Conservation (phyloP, 805 yeast genomes). For the Saturnispora quitensis region DNA sequence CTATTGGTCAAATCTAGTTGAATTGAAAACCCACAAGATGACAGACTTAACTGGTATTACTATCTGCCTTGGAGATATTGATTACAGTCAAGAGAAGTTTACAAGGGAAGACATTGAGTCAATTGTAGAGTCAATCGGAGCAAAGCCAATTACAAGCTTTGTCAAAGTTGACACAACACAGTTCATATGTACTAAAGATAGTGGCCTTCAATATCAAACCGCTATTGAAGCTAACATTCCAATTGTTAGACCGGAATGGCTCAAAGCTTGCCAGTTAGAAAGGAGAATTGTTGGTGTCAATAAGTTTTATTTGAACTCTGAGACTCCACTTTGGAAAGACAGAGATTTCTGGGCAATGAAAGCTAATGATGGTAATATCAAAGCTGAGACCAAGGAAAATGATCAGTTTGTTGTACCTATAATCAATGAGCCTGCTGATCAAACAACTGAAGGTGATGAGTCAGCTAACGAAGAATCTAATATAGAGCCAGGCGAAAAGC, state of each 20-base stretch:
- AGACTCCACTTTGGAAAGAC: conserved; percentile 32
- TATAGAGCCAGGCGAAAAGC: not conserved
- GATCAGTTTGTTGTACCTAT: conserved; percentile 7
- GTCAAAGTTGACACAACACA: conserved; percentile 92
- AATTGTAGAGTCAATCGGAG: conserved; percentile 65
- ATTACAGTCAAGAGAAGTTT: conserved; percentile 39
- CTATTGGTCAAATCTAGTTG: conserved; percentile 56
- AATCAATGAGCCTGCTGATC: conserved; percentile 5
- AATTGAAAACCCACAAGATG: conserved; percentile 86
- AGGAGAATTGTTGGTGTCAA: conserved; percentile 89
- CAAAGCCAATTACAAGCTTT: conserved; percentile 62
- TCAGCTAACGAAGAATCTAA: not conserved
- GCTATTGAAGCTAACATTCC: conserved; percentile 88
- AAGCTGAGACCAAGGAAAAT: not conserved
- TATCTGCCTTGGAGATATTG: conserved; percentile 78
- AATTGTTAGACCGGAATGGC: conserved; percentile 92
- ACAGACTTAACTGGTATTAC: conserved; percentile 91
- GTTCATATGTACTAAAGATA: conserved; percentile 65
- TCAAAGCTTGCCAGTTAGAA: conserved; percentile 85
- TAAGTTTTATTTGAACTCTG: conserved; percentile 63
- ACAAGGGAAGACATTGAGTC: conserved; percentile 50
- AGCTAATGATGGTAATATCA: not conserved
- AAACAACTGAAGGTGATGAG: not conserved
- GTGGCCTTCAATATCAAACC: conserved; percentile 56
- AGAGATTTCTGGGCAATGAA: conserved; percentile 33